Percentiles rank a stretch among this genome's conserved stretches.
Conservation (phyloP, 495 filamentous ascomycete species). For the Penicillium alfredii region DNA sequence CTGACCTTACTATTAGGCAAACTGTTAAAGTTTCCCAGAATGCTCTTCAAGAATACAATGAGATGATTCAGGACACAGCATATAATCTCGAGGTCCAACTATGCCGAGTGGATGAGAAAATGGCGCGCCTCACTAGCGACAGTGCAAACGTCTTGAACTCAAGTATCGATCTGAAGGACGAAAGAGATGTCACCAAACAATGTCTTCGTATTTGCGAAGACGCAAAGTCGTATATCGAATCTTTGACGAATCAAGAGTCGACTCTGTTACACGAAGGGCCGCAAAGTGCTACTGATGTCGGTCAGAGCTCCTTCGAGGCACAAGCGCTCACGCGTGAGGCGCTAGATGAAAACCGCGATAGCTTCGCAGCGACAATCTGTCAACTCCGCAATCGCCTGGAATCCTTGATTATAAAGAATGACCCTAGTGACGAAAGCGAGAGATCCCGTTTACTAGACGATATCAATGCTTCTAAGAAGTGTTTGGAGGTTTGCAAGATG, state of each 20-base stretch:
- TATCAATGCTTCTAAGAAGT: constrained; percentile 24
- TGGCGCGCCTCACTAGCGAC: no score
- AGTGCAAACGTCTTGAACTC: no score
- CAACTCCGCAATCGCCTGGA: constrained; percentile 23
- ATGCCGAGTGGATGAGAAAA: no score
- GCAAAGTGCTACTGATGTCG: neutral
- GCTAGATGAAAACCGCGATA: constrained; percentile 20
- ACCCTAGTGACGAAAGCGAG: constrained; percentile 14
- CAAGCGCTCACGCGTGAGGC: constrained; percentile 3
- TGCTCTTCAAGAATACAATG: no score
- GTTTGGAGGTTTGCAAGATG: constrained; percentile 30
- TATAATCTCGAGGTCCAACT: no score
- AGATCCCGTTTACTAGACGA: constrained; percentile 23
- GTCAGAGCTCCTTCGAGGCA: constrained; percentile 1
- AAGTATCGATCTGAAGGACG: no score
- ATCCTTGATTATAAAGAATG: constrained; percentile 14
- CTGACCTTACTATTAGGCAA: no score
- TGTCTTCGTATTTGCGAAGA: no score
- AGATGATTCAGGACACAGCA: no score
- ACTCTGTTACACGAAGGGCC: constrained; percentile 4
- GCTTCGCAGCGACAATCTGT: constrained; percentile 17
- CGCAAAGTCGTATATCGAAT: constrained; percentile 9
- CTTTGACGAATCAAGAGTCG: constrained; percentile 7
- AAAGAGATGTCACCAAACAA: no score
- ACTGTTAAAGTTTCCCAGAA: no score